These are phyloP conservation scores for Thyridium curvatum DNA, from an alignment of 2,329 filamentous ascomycete genomes.

Conservation along the genomic window DNA sequence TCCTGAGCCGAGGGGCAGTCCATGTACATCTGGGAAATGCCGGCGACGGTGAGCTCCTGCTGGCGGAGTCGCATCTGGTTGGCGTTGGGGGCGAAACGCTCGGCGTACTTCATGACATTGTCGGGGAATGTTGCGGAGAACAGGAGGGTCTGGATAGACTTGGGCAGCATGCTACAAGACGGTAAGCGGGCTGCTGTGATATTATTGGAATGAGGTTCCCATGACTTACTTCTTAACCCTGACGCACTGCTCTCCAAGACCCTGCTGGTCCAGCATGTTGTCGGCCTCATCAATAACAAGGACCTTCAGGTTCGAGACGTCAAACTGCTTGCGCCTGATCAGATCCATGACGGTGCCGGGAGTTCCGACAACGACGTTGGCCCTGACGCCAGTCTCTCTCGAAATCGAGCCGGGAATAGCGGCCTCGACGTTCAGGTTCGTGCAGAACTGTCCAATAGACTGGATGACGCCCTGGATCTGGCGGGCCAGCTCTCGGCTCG, in stretches of 20 bases:
- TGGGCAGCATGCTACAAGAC: conserved; percentile 59
- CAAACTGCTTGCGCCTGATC: conserved; percentile 69
- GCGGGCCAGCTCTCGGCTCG: conserved; percentile 87
- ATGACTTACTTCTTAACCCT: conserved; percentile 75
- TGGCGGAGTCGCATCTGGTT: conserved; percentile 84
- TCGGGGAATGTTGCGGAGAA: conserved; percentile 94
- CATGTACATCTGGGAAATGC: conserved; percentile 96
- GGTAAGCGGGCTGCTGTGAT: conserved; percentile 7
- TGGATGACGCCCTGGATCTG: conserved; percentile 86
- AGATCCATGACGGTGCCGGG: conserved; percentile 89
- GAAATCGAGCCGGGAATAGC: conserved; percentile 75
- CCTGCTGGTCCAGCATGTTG: conserved; percentile 97
- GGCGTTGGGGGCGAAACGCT: conserved; percentile 76
- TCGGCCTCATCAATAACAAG: conserved; percentile 95
- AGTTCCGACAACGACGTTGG: conserved; percentile 83
- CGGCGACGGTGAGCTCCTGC: conserved; percentile 90
- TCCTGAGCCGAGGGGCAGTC: conserved; percentile 77
- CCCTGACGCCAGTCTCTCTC: conserved; percentile 62
- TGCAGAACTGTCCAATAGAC: conserved; percentile 78
- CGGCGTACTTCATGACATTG: conserved; percentile 77
- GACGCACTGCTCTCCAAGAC: conserved; percentile 89
- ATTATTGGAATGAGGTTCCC: not conserved
- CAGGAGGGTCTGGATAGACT: conserved; percentile 75
- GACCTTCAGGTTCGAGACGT: conserved; percentile 66
- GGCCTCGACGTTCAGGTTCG: conserved; percentile 67